Evolutionary conservation across 2,329 filamentous ascomycete species (phyloP).

Genomic region (Juglanconis sp.): DNA sequence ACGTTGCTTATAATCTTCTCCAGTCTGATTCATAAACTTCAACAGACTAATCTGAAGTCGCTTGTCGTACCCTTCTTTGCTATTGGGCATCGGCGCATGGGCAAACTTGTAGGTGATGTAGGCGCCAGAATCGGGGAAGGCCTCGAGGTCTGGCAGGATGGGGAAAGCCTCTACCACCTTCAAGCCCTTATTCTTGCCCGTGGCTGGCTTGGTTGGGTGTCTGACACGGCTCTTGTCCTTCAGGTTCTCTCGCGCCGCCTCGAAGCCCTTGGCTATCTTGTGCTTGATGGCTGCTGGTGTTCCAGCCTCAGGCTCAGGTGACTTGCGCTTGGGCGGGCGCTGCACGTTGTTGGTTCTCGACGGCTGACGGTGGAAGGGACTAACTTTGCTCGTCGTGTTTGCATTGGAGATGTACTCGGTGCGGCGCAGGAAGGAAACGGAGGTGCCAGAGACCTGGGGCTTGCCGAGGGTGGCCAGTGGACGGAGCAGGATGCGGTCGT

Average conservation of each 20-base stretch:
- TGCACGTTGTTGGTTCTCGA: slow-evolving; percentile 26
- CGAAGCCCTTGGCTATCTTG: slow-evolving; percentile 64
- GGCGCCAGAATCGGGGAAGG: slow-evolving; percentile 67
- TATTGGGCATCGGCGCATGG: slow-evolving; percentile 55
- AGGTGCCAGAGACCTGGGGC: slow-evolving; percentile 69
- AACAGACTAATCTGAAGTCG: slow-evolving; percentile 61
- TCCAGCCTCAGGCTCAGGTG: slow-evolving; percentile 58
- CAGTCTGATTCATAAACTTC: slow-evolving; percentile 54
- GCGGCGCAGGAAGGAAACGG: slow-evolving; percentile 88
- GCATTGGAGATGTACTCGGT: slow-evolving; percentile 83
- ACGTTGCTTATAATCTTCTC: slow-evolving; percentile 51
- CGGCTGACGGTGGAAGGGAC: slow-evolving; percentile 12
- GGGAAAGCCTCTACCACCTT: slow-evolving; percentile 59
- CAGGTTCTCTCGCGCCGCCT: slow-evolving; percentile 50
- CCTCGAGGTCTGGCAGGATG: slow-evolving; percentile 62
- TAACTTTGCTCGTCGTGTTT: slow-evolving; percentile 16
- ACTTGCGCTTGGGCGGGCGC: slow-evolving; percentile 44
- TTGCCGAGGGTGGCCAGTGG: slow-evolving; percentile 83
- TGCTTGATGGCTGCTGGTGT: slow-evolving; percentile 64
- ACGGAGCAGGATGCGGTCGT: slow-evolving; percentile 79
- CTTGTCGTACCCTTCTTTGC: slow-evolving; percentile 48
- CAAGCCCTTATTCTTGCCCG: slow-evolving; percentile 38
- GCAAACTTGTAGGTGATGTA: slow-evolving; percentile 69
- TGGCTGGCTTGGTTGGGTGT: slow-evolving; percentile 50
- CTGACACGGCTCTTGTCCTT: slow-evolving; percentile 52